phyloP scores from a whole-genome alignment of 148 eudicot species.

The Vaccinium vitisidaea region DNA sequence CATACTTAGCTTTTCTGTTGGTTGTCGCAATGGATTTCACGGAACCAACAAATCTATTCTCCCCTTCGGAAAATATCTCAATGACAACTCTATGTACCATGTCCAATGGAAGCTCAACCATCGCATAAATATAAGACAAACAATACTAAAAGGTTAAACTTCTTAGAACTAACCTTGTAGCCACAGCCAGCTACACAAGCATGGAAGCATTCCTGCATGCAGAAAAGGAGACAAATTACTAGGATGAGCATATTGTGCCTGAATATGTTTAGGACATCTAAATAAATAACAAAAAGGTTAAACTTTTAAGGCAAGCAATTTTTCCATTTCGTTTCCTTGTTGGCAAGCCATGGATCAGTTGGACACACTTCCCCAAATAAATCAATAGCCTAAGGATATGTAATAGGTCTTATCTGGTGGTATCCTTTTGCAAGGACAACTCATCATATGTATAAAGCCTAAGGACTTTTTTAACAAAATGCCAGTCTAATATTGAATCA shows the following conservation, averaged over 20 bases:
- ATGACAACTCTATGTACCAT: background rate
- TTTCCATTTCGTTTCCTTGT: background rate
- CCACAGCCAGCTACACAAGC: slow-evolving; percentile 97
- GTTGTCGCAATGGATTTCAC: background rate
- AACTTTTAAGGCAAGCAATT: background rate
- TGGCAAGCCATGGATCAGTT: background rate
- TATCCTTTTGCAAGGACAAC: background rate
- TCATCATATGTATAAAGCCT: background rate
- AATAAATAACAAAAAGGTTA: background rate
- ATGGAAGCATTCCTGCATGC: slow-evolving; percentile 77
- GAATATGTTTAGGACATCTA: background rate
- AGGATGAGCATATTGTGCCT: background rate
- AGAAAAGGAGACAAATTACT: slow-evolving; percentile 12
- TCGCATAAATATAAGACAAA: background rate
- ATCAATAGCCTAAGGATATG: background rate
- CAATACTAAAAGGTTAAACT: slow-evolving; percentile 1
- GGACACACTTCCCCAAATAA: slow-evolving; percentile 1
- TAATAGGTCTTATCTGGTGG: background rate
- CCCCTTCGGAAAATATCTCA: background rate
- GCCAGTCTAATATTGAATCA: background rate
- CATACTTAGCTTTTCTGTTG: background rate
- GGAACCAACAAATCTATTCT: background rate
- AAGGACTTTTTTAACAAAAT: background rate
- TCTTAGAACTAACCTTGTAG: slow-evolving; percentile 63
- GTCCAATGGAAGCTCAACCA: background rate